phyloP scores from a whole-genome alignment of 1,284 basidiomycete genomes.

The Sanghuangporus baumii region DNA sequence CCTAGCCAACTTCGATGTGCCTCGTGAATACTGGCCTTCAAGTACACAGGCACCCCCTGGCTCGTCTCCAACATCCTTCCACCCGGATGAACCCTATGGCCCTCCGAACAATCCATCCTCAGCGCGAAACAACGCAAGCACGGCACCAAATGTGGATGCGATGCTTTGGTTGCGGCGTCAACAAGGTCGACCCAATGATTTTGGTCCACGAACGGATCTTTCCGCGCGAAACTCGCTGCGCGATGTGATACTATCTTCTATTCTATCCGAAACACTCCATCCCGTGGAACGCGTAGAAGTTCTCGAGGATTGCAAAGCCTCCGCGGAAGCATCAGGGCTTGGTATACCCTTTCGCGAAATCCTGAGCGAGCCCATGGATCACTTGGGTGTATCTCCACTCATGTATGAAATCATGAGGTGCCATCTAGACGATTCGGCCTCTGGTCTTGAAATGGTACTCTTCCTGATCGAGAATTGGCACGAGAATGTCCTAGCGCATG shows the following conservation, averaged over 20 bases:
- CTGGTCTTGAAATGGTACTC: conserved; percentile 6
- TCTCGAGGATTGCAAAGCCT: conserved; percentile 7
- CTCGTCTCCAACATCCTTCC: too few species aligned
- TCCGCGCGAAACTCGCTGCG: conserved; percentile 10
- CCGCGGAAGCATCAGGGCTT: conserved; percentile 4
- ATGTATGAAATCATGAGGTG: conserved; percentile 15
- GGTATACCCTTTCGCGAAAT: conserved; percentile 15
- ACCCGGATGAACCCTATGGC: too few species aligned
- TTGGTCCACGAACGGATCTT: neutral
- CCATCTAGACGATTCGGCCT: conserved; percentile 3
- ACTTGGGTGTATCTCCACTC: conserved; percentile 8
- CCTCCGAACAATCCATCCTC: too few species aligned
- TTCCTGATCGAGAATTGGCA: conserved; percentile 13
- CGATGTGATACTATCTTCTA: conserved; percentile 8
- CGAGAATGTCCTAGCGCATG: conserved; percentile 2
- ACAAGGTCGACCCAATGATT: too few species aligned
- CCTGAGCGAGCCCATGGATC: conserved; percentile 14
- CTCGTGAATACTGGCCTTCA: conserved; percentile 2
- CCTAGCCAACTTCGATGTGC: neutral
- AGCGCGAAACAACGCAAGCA: too few species aligned
- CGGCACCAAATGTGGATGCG: too few species aligned
- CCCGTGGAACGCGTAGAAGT: conserved; percentile 4
- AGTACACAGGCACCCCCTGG: too few species aligned
- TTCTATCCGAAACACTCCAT: neutral
- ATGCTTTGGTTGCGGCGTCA: too few species aligned